These are phyloP conservation scores for Dendryphion nanum DNA, from an alignment of 2,329 filamentous ascomycete species.

Conservation along the genomic window DNA sequence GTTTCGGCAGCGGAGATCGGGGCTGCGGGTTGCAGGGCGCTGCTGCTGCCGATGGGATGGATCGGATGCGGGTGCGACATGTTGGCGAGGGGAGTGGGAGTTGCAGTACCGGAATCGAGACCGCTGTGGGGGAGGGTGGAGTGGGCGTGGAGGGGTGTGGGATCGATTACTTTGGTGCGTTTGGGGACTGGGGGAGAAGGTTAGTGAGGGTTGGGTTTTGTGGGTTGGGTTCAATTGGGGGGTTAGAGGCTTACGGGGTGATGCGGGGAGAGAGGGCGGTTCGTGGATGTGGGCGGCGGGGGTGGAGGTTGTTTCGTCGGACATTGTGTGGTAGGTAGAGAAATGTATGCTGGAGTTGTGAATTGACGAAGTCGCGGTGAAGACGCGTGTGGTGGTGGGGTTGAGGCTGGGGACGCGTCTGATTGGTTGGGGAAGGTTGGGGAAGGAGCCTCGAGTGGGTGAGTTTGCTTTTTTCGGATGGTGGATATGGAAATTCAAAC, in stretches of 20 bases:
- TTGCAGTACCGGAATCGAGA: constrained; percentile 34
- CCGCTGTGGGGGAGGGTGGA: constrained; percentile 21
- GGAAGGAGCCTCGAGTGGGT: too few relatives aligned
- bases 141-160: constrained; percentile 30
- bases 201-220: too few relatives aligned
- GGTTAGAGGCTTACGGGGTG: too few relatives aligned
- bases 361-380: neutral
- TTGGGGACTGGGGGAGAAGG: constrained; percentile 82
- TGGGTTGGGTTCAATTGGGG: too few relatives aligned
- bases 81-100: constrained; percentile 31
- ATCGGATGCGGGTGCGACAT: constrained; percentile 6
- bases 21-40: constrained; percentile 15
- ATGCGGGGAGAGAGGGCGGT: constrained; percentile 62
- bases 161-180: constrained; percentile 66
- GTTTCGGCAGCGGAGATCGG: constrained; percentile 32
- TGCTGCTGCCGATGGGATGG: constrained; percentile 13
- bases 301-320: constrained; percentile 18
- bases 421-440: constrained; percentile 9
- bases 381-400: constrained; percentile 9
- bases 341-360: constrained; percentile 3
- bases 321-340: constrained; percentile 13
- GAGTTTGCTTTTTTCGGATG: too few relatives aligned
- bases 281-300: constrained; percentile 30
- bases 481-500: too few relatives aligned
- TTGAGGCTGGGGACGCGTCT: constrained; percentile 9